A percentile compares a stretch with the other conserved stretches of the same genome.
These are phyloP conservation scores for Hortiboletus campestris DNA, from an alignment of 768 basidiomycete genomes.

Conservation along the genomic window DNA sequence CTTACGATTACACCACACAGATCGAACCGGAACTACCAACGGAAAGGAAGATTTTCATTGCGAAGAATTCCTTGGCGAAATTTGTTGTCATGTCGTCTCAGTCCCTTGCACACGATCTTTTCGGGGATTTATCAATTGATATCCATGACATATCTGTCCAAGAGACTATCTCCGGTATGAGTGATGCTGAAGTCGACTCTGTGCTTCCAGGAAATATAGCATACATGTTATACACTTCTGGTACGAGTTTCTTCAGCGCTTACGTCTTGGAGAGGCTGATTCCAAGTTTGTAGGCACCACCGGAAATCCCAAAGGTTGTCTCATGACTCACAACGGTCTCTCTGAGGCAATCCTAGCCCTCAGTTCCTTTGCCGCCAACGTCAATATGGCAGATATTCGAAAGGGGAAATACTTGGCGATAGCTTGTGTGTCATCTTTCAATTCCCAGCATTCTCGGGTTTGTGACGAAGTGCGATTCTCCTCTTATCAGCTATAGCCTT, in stretches of 20 bases:
- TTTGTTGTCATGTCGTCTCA: slow-evolving; percentile 40
- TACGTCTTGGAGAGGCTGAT: slow-evolving; percentile 10
- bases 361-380: slow-evolving; percentile 21
- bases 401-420: slow-evolving; percentile 38
- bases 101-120: slow-evolving; percentile 2
- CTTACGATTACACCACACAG: slow-evolving; percentile 25
- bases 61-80: slow-evolving; percentile 39
- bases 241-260: slow-evolving; percentile 20
- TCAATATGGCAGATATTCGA: slow-evolving; percentile 25
- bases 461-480: neutral
- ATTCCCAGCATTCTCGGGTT: neutral
- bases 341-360: slow-evolving; percentile 32
- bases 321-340: slow-evolving; percentile 38
- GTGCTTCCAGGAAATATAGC: slow-evolving; percentile 36
- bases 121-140: slow-evolving; percentile 22
- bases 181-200: slow-evolving; percentile 25
- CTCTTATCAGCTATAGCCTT: slow-evolving; percentile 44
- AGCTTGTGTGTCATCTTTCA: slow-evolving; percentile 37
- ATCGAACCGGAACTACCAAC: slow-evolving; percentile 50
- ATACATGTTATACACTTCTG: slow-evolving; percentile 52
- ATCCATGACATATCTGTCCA: slow-evolving; percentile 22
- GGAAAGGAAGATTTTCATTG: slow-evolving; percentile 47
- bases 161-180: slow-evolving; percentile 29
- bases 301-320: slow-evolving; percentile 51
- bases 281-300: slow-evolving; percentile 38